These are phyloP conservation scores for Venturia effusa DNA, from an alignment of 2,329 filamentous ascomycete genomes.

Conservation along the genomic window DNA sequence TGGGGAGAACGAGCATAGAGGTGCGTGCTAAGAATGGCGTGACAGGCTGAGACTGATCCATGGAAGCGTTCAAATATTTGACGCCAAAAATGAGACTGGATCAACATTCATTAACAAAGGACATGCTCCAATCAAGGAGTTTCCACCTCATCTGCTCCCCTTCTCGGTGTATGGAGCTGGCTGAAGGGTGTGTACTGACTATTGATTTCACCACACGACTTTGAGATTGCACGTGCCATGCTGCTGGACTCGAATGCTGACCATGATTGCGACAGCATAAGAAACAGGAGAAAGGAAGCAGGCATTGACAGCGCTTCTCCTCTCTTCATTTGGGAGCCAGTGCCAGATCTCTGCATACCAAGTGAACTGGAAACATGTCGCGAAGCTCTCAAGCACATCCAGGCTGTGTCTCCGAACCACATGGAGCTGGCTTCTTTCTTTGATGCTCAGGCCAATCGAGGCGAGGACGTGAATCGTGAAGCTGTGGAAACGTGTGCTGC, in stretches of 20 bases:
- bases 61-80: slow-evolving; percentile 65
- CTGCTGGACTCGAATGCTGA: slow-evolving; percentile 14
- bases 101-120: slow-evolving; percentile 54
- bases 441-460: slow-evolving; percentile 34
- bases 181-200: slow-evolving; percentile 47
- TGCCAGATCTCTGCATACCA: slow-evolving; percentile 75
- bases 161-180: slow-evolving; percentile 62
- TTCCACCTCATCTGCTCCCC: slow-evolving; percentile 87
- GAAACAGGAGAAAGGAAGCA: neutral
- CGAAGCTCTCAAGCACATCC: slow-evolving; percentile 41
- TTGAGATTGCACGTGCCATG: too few relatives aligned
- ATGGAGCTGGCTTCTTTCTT: slow-evolving; percentile 82
- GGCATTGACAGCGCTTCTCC: slow-evolving; percentile 32
- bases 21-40: slow-evolving; percentile 18
- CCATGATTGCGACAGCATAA: slow-evolving; percentile 12
- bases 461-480: slow-evolving; percentile 25
- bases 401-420: slow-evolving; percentile 71
- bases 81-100: slow-evolving; percentile 79
- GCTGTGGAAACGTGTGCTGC: slow-evolving; percentile 31
- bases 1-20: slow-evolving; percentile 54
- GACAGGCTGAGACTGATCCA: slow-evolving; percentile 7
- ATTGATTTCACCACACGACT: neutral
- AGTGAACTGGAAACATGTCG: slow-evolving; percentile 46
- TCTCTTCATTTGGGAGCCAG: slow-evolving; percentile 87
- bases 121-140: slow-evolving; percentile 59